Evolutionary conservation across 1,284 basidiomycete genomes (phyloP), one percentile per base, ranked within the genome.

Genomic region (Sanghuangporus weigelae): DNA sequence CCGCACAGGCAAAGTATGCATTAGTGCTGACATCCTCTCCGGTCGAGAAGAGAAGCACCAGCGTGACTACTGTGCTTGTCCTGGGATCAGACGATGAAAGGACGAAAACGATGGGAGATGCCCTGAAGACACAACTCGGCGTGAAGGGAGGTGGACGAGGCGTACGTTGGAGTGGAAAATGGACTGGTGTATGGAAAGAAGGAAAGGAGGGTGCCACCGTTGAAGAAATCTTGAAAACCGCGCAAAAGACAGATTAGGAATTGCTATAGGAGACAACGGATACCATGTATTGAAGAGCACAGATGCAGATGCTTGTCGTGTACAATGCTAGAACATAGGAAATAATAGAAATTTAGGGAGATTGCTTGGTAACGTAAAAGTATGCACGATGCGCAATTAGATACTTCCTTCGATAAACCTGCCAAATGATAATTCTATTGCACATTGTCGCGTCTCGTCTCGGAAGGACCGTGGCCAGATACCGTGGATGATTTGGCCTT

Each of bases 131-230:
- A 1, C 82, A 78, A 66, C 74, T 88, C 36, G 77, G 76, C 10
- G 78, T 86, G 48, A 89, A 85, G 75, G 87, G 85, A 11, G 86
- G 85, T 19, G 86, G 86, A 3, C 86, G 85, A 70, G 87, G 84
- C 2, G 70, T 74, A 21, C 79, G 78, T 64, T 90, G 86, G 87
- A 89, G 86, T 68, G 87, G 87, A 2, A 89, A 90, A 72, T 81
- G 79, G 66, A 71, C 69, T n/a, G 77, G 76, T 2, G 75, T 77
- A 7, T 78, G 77, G 77, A 84, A 78, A 67, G 76, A 75, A 40
- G 70, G 67, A 4, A 76, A 76, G 54, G 81, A 84, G 66, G 75
- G 73, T 44, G 68, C 61, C 2, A 60, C 67, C 4, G 73, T 87
- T 5, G 74, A 80, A 10, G 79, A 80, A 40, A 67, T 81, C 31